These are phyloP conservation scores for Orbilia quercus DNA, from an alignment of 2,329 filamentous ascomycete species.

Conservation along the genomic window DNA sequence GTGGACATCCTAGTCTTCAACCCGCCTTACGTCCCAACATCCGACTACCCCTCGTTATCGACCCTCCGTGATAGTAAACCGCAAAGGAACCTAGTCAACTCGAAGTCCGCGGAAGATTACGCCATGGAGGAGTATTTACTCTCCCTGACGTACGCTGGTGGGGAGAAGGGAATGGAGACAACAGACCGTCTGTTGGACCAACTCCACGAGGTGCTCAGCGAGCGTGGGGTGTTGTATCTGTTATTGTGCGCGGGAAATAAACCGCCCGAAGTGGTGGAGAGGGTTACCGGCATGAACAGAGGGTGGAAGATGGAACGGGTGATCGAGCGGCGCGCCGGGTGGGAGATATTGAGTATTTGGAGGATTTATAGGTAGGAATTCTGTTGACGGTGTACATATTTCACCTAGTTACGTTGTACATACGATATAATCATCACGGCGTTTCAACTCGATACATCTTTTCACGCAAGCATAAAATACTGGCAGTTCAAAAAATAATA, in stretches of 20 bases:
- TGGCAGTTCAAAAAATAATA: too few species aligned
- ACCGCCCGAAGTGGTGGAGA: slow-evolving; percentile 77
- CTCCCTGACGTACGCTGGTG: slow-evolving; percentile 87
- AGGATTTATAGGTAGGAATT: slow-evolving; percentile 76
- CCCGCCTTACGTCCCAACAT: slow-evolving; percentile 93
- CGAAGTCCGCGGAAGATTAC: slow-evolving; percentile 66
- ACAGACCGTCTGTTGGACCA: slow-evolving; percentile 80
- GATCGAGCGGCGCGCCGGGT: slow-evolving; percentile 82
- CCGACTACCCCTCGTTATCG: slow-evolving; percentile 72
- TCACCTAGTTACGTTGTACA: too few species aligned
- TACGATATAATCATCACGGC: too few species aligned
- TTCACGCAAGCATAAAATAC: too few species aligned
- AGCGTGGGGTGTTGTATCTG: slow-evolving; percentile 84
- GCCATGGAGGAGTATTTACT: slow-evolving; percentile 86
- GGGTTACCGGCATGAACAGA: slow-evolving; percentile 70
- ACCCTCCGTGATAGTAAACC: slow-evolving; percentile 45
- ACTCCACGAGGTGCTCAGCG: slow-evolving; percentile 73
- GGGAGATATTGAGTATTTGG: slow-evolving; percentile 92
- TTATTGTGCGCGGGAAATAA: slow-evolving; percentile 90
- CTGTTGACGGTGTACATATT: neutral
- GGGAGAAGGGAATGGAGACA: slow-evolving; percentile 90
- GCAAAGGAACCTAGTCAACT: slow-evolving; percentile 59
- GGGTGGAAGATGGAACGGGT: slow-evolving; percentile 82
- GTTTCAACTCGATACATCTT: too few species aligned
- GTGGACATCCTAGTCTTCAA: slow-evolving; percentile 95